Conservation (phyloP, 176 grass and related monocot species). For the Oryza glumipatula region DNA sequence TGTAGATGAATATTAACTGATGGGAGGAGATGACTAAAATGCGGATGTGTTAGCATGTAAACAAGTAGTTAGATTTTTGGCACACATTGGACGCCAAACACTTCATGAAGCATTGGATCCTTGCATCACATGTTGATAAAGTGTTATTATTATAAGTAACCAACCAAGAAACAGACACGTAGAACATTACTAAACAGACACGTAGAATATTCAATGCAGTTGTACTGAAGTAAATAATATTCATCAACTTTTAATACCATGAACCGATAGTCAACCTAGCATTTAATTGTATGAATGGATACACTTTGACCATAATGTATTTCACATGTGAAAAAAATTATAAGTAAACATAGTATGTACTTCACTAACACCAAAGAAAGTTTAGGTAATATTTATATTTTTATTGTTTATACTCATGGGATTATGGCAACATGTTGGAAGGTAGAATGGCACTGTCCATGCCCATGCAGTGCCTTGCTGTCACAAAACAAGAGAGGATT, state of each 20-base stretch:
- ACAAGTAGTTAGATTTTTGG: not conserved
- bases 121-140: not conserved
- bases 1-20: not conserved
- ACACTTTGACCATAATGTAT: slow-evolving; percentile 1
- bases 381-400: not conserved
- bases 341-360: not conserved
- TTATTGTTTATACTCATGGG: not conserved
- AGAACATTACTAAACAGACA: slow-evolving; percentile 12
- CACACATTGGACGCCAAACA: slow-evolving; percentile 10
- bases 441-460: not conserved
- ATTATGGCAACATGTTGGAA: not conserved
- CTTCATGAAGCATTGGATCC: not conserved
- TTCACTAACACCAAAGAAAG: not conserved
- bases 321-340: not conserved
- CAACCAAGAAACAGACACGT: slow-evolving; percentile 13
- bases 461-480: slow-evolving; percentile 13
- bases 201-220: not conserved
- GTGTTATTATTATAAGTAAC: not conserved
- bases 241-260: not conserved
- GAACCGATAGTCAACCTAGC: slow-evolving; percentile 10
- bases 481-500: not conserved
- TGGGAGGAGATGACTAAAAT: slow-evolving; percentile 6
- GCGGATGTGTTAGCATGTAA: not conserved
- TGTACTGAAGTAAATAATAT: slow-evolving; percentile 1
- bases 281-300: slow-evolving; percentile 6